Conservation (phyloP, 116 monocot genomes). For the Dioscorea cayenensis region DNA sequence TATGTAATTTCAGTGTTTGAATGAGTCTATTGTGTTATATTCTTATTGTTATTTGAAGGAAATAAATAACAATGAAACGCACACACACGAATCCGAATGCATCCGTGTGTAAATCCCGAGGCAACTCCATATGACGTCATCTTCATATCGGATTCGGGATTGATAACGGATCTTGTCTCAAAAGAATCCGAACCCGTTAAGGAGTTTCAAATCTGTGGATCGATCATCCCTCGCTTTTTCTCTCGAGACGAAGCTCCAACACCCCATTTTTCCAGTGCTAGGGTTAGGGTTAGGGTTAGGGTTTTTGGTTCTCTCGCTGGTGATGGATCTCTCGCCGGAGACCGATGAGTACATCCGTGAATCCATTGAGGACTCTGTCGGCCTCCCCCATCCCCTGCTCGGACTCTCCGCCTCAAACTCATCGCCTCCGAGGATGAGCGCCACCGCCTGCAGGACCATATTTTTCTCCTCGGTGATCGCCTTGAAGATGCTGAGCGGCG, state of each 20-base stretch:
- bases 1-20: no score
- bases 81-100: no score
- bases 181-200: background rate
- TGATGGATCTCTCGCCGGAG: conserved; percentile 54
- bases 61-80: no score
- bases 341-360: conserved; percentile 63
- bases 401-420: conserved; percentile 55
- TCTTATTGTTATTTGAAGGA: no score
- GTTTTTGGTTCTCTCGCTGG: background rate
- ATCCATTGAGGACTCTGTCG: conserved; percentile 61
- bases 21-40: no score
- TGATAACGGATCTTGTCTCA: background rate
- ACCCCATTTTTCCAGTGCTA: background rate
- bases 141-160: no score
- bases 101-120: no score
- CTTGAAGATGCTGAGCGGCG: conserved; percentile 34
- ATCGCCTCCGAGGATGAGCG: conserved; percentile 57
- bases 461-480: conserved; percentile 52
- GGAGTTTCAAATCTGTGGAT: background rate
- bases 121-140: no score
- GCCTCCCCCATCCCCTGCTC: conserved; percentile 45
- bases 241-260: background rate
- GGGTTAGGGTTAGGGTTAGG: background rate
- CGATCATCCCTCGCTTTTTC: background rate
- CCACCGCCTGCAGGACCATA: conserved; percentile 65